phyloP scores from a whole-genome alignment of 768 basidiomycete genomes.

The Agaricus sinodeliciosus region DNA sequence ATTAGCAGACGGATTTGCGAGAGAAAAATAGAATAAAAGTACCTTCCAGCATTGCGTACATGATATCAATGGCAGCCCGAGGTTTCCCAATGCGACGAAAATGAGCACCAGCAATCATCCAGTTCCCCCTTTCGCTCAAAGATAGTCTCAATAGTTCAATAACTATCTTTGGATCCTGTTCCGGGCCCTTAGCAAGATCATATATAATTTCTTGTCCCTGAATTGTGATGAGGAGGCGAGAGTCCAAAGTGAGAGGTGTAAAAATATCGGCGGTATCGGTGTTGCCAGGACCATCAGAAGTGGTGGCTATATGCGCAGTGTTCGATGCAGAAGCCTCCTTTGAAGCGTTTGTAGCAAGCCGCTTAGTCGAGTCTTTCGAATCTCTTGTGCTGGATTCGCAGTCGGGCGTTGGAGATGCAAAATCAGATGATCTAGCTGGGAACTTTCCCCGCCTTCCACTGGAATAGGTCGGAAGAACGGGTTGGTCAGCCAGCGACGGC shows the following conservation, averaged over 20 bases:
- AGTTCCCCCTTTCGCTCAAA: conserved; percentile 41
- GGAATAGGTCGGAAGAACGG: background rate
- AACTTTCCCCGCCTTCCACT: background rate
- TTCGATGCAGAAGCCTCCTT: background rate
- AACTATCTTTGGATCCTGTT: conserved; percentile 36
- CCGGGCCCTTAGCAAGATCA: conserved; percentile 32
- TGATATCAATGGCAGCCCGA: conserved; percentile 35
- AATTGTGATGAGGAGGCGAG: conserved; percentile 26
- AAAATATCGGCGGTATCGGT: conserved; percentile 9
- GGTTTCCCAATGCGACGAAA: conserved; percentile 46
- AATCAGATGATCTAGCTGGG: background rate
- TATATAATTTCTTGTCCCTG: conserved; percentile 34
- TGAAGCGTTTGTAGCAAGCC: background rate
- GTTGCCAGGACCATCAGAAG: background rate
- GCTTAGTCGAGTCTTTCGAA: background rate
- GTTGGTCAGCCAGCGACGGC: background rate
- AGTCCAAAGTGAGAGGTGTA: conserved; percentile 17
- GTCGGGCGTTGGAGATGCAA: background rate
- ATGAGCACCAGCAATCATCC: conserved; percentile 48
- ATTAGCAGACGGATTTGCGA: conserved; percentile 1
- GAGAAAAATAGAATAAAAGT: conserved; percentile 5
- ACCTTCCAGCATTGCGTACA: conserved; percentile 45
- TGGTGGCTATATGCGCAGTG: background rate
- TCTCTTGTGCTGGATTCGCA: background rate
- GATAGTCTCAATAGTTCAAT: conserved; percentile 40